Evolutionary conservation across 192 early-diverging fungal species (phyloP).

Genomic region (Backusella westeae): DNA sequence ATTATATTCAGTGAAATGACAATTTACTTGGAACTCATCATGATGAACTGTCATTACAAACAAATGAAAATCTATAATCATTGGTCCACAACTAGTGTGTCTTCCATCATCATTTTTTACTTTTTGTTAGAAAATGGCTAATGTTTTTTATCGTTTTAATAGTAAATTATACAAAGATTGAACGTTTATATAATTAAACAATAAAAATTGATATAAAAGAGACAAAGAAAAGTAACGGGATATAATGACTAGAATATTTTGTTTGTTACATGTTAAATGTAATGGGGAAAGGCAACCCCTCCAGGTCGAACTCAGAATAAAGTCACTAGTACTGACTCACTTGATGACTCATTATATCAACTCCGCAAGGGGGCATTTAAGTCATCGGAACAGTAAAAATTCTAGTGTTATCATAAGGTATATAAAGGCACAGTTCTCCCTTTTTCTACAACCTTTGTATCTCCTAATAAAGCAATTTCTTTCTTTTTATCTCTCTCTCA

Average conservation of each 20-base stretch:
- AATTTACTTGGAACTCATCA: neutral
- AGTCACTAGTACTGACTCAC: slow-evolving; percentile 1
- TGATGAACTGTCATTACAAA: neutral
- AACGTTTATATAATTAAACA: neutral
- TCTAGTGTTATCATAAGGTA: neutral
- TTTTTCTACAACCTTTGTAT: neutral
- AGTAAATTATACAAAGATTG: neutral
- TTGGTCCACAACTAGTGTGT: neutral
- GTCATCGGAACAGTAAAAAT: slow-evolving; percentile 5
- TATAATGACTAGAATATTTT: neutral
- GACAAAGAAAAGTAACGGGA: neutral
- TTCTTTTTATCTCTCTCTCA: slow-evolving; percentile 11
- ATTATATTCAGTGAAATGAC: neutral
- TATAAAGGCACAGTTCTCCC: slow-evolving; percentile 4
- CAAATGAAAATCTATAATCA: neutral
- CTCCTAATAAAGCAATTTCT: slow-evolving; percentile 12
- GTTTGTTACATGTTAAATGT: neutral
- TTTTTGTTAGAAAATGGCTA: neutral
- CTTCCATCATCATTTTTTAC: neutral
- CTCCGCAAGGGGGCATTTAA: slow-evolving; percentile 1
- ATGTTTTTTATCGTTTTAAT: neutral
- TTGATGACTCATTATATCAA: slow-evolving; percentile 3
- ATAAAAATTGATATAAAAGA: neutral
- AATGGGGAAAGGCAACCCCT: neutral
- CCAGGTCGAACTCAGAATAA: neutral